Evolutionary conservation across 2,329 filamentous ascomycete genomes (phyloP), one percentile per base, ranked within the genome.

Genomic region (Calonectria hongkongensis): DNA sequence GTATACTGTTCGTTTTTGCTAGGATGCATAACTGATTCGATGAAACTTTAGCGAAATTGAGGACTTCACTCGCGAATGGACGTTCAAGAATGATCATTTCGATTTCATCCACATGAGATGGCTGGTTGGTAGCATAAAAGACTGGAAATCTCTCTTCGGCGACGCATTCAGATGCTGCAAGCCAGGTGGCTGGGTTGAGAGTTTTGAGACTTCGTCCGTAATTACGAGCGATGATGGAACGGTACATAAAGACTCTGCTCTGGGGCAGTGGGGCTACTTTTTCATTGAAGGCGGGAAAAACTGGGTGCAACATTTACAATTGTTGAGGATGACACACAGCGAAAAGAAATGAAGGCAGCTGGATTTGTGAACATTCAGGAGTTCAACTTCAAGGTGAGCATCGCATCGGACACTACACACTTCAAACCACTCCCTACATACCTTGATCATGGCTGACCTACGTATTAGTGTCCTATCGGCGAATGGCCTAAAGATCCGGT

Each of bases 51-150:
- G 72, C 16, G 70, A 72, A 30, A 74, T 74, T 15, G 72, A 74
- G 47, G 73, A 74, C 15, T 73, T 66, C 27, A 74, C 70, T 27
- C 70, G 47, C 1, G 63, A 73, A 12, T 74, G 71, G 73, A 74
- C 71, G 1, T 73, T 71, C 27, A 21, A 45, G 6, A 13, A n/a
- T 13, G 39, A 73, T 9, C 48, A 47, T 15, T 28, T 67, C 9
- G 73, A 74, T 15, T 74, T 66, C 25, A 63, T 74, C 8, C 71
- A 74, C n/a, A 71, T 74, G 27, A 60, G 73, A 16, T 74, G 68
- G 67, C 68, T 74, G 2, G 63, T 71, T 39, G 73, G 73, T 5
- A 73, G 73, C 3, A 66, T 74, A 4, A 60, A n/a, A 3, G 66
- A 73, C 10, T 74, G 73, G 73, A 21, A 54, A 12, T 54, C 18